These are phyloP conservation scores for Colletotrichum aenigma DNA, from an alignment of 2,329 filamentous ascomycete genomes.

Conservation along the genomic window DNA sequence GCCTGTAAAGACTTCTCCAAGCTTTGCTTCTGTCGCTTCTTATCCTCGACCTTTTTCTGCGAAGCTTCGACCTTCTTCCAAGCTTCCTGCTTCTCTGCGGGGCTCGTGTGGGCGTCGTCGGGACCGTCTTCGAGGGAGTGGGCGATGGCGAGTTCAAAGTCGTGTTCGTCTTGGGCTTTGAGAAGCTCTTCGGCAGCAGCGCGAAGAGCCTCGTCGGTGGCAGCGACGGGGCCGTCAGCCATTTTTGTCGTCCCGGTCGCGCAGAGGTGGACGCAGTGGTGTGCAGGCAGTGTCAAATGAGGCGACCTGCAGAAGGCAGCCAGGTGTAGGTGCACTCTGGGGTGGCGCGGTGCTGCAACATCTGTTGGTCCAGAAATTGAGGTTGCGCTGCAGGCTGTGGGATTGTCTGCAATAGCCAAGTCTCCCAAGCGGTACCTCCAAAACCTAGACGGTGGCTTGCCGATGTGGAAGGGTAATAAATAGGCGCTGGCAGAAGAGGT, in stretches of 20 bases:
- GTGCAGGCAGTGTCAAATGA: background rate
- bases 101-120: background rate
- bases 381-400: slow-evolving; percentile 9
- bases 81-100: background rate
- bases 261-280: background rate
- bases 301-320: slow-evolving; percentile 14
- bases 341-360: slow-evolving; percentile 14
- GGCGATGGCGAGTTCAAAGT: background rate
- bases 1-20: background rate
- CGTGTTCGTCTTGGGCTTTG: slow-evolving; percentile 5
- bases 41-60: background rate
- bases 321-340: background rate
- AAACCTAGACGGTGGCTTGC: background rate
- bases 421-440: background rate
- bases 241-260: background rate
- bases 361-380: background rate
- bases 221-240: background rate
- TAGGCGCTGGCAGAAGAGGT: background rate
- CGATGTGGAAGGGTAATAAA: background rate
- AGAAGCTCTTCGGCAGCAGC: background rate
- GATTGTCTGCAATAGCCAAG: background rate
- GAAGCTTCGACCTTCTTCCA: background rate
- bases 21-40: background rate
- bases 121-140: background rate
- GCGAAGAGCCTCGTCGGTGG: background rate